Conservation (phyloP, 2,329 filamentous ascomycete genomes). For the Arthroderma sp. region DNA sequence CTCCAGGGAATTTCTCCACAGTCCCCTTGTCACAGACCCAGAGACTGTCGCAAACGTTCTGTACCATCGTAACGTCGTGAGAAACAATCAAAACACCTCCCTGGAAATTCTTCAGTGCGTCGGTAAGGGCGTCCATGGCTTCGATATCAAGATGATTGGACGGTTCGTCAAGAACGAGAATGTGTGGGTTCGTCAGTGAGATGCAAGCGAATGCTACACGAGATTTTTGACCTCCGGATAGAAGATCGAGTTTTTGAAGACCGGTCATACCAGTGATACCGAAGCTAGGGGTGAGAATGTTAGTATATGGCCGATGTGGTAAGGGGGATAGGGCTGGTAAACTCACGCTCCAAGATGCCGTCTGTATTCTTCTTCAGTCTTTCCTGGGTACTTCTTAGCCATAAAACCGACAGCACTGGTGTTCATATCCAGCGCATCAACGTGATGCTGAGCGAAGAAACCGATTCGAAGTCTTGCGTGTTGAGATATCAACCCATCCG, state of each 20-base stretch:
- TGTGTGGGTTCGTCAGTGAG: constrained; percentile 86
- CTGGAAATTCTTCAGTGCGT: constrained; percentile 73
- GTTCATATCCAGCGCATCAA: constrained; percentile 85
- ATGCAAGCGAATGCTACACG: constrained; percentile 97
- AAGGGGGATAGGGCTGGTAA: background rate
- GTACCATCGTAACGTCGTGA: constrained; percentile 97
- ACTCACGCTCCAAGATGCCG: constrained; percentile 83
- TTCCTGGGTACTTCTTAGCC: constrained; percentile 80
- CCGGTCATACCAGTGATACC: constrained; percentile 86
- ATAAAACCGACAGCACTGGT: constrained; percentile 90
- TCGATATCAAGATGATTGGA: constrained; percentile 99
- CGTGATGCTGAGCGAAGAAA: constrained; percentile 97
- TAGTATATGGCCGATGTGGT: background rate
- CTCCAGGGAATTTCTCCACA: constrained; percentile 90
- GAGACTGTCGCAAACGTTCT: constrained; percentile 84
- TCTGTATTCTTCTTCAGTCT: constrained; percentile 91
- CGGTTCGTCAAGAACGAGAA: constrained; percentile 94
- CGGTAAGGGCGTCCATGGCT: constrained; percentile 89
- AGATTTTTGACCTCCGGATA: constrained; percentile 97
- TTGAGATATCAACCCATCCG: constrained; percentile 70
- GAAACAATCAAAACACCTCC: constrained; percentile 97
- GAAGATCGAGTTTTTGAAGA: constrained; percentile 83
- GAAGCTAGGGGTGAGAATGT: constrained; percentile 31
- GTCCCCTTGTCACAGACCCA: constrained; percentile 95
- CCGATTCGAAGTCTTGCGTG: constrained; percentile 81